Conservation (phyloP, 345 rosid genomes). For the Melastoma malabathricum region DNA sequence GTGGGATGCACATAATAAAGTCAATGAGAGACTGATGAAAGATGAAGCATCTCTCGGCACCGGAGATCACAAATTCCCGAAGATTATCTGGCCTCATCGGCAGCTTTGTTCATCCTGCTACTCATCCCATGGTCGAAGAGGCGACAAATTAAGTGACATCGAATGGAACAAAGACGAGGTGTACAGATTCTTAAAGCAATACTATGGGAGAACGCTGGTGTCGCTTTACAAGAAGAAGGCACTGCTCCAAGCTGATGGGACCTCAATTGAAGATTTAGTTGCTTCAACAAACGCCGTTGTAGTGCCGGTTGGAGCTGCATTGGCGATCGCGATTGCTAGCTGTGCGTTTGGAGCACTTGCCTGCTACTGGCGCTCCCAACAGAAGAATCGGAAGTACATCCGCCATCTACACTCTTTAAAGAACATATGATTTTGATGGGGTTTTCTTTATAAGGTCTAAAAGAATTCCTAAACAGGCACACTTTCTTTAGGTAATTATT, state of each 20-base stretch:
- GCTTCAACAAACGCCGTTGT: conserved; percentile 64
- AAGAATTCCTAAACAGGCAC: conserved; percentile 8
- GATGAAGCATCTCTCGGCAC: conserved; percentile 70
- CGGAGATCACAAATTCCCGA: conserved; percentile 84
- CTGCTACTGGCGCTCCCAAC: conserved; percentile 93
- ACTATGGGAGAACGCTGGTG: conserved; percentile 54
- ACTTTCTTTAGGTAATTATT: conserved; percentile 1
- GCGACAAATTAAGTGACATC: conserved; percentile 13
- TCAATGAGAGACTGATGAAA: conserved; percentile 65
- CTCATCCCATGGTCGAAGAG: conserved; percentile 18
- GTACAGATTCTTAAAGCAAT: conserved; percentile 48
- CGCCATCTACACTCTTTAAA: conserved; percentile 77
- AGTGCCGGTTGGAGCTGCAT: conserved; percentile 91
- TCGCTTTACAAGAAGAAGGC: conserved; percentile 56
- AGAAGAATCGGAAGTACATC: conserved; percentile 92
- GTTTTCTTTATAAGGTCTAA: conserved; percentile 18
- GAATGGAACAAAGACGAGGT: conserved; percentile 72
- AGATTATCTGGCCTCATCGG: conserved; percentile 81
- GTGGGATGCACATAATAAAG: conserved; percentile 86
- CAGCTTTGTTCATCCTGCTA: conserved; percentile 78
- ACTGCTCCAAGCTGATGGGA: conserved; percentile 19
- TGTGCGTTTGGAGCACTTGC: conserved; percentile 96
- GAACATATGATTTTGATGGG: conserved; percentile 50
- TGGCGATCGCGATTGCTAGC: conserved; percentile 94
- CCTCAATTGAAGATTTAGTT: conserved; percentile 39